Evolutionary conservation across 495 filamentous ascomycete species (phyloP).

Genomic region (Ramalina peruviana): DNA sequence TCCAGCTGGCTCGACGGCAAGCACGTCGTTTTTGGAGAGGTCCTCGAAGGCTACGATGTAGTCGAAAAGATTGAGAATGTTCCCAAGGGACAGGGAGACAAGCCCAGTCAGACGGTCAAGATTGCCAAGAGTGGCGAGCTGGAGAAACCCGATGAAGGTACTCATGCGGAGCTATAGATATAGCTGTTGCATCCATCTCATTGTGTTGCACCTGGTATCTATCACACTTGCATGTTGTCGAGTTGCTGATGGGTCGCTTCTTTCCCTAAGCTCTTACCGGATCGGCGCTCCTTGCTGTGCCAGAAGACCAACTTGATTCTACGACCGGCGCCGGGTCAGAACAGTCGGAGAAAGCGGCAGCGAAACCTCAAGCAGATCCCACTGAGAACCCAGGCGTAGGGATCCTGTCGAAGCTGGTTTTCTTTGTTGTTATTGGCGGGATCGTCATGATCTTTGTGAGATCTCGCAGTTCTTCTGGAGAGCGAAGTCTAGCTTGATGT

Average conservation of each 20-base stretch:
- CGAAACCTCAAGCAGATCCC: constrained; percentile 12
- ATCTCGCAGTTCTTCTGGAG: constrained; percentile 15
- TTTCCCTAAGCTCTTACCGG: constrained; percentile 21
- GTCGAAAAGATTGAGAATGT: constrained; percentile 79
- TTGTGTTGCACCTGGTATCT: constrained; percentile 8
- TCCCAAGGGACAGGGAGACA: constrained; percentile 56
- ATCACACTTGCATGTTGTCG: constrained; percentile 10
- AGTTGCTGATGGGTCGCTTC: constrained; percentile 26
- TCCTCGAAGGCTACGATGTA: constrained; percentile 82
- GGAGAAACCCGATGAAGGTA: constrained; percentile 86
- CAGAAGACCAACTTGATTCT: constrained; percentile 25
- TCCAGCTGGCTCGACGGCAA: constrained; percentile 76
- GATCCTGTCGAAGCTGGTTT: constrained; percentile 27
- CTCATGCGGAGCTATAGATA: constrained; percentile 83
- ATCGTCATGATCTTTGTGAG: constrained; percentile 27
- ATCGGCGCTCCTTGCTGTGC: constrained; percentile 18
- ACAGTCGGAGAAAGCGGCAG: background rate
- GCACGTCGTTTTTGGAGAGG: constrained; percentile 86
- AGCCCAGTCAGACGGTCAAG: constrained; percentile 61
- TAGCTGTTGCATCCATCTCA: constrained; percentile 16
- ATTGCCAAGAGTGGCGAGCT: constrained; percentile 93
- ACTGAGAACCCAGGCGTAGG: constrained; percentile 16
- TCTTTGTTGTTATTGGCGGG: constrained; percentile 28
- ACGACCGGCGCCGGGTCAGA: constrained; percentile 14
- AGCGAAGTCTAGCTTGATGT: constrained; percentile 31